Evolutionary conservation across 2,329 filamentous ascomycete species (phyloP), one percentile per base, ranked within the genome.

Genomic region (Orbilia brochopaga): DNA sequence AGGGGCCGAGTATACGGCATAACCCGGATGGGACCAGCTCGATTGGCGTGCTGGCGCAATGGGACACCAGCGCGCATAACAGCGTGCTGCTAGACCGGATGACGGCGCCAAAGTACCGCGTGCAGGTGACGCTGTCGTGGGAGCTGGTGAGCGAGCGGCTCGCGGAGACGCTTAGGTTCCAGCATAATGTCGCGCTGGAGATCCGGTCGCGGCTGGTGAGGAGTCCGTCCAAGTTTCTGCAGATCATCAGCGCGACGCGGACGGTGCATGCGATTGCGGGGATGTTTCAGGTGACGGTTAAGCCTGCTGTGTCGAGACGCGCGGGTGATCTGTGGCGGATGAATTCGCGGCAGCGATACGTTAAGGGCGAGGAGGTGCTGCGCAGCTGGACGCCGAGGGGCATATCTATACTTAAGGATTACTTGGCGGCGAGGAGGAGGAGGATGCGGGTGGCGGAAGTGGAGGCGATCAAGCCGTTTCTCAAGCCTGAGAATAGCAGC

Each of bases 271-370:
- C 92, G 6, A 90, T 89, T 0, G 90, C 91, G 19, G 88, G 87
- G 50, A 90, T 96, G 67, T 99, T 96, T 80, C 92, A 90, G 0
- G 82, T 97, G 55, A 88, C 88, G 4, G 88, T 97, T 79, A 88
- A 91, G 30, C 94, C 94, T 0, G 88, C 91, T 6, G 92, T 92
- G 1, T 92, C 96, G 56, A 97, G 97, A 80, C 86, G 91, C 52
- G 91, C 92, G 0, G 91, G 91, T 1, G 94, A 99, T 78, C 83
- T 99, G 11, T 99, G 94, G 94, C 87, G 94, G 61, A 91, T 97
- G 87, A 95, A 92, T 79, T 97, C 92, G 15, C 88, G 91, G 69
- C 90, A 96, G 77, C 91, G 96, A 79, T 97, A 97, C 78, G 90
- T 99, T 76, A 97, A 96, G 79, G 94, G 94, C 62, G 92, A 99